A percentile compares a stretch with the other conserved stretches of the same genome.
Evolutionary conservation across 1,284 basidiomycete species (phyloP).

Genomic region (Waitea zeae): DNA sequence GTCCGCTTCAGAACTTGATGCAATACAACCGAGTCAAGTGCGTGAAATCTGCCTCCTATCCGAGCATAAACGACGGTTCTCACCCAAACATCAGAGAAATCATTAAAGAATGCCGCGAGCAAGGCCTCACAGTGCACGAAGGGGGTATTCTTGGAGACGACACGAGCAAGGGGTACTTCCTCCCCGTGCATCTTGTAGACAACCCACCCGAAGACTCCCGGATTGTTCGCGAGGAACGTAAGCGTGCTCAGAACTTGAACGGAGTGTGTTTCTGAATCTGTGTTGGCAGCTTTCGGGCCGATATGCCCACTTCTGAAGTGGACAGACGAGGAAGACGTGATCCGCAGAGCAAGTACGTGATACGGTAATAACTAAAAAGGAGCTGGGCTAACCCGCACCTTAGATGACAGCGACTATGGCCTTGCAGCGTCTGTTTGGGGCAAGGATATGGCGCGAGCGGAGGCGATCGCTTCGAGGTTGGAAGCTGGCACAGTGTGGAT

Average conservation of each 20-base stretch:
- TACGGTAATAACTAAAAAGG: no score
- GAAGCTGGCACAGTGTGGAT: constrained; percentile 76
- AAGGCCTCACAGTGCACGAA: constrained; percentile 11
- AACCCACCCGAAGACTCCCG: constrained; percentile 8
- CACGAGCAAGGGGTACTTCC: constrained; percentile 6
- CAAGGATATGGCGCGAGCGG: constrained; percentile 57
- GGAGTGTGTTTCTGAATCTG: not conserved
- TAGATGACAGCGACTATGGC: constrained; percentile 79
- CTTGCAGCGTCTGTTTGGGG: constrained; percentile 80
- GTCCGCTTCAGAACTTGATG: constrained; percentile 7
- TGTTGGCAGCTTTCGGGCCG: constrained; percentile 7
- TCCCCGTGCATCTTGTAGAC: constrained; percentile 7
- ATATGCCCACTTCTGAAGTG: constrained; percentile 7
- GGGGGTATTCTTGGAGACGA: constrained; percentile 32
- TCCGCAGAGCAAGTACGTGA: constrained; percentile 7
- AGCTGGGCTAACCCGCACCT: no score
- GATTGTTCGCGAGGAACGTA: constrained; percentile 8
- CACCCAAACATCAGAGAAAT: constrained; percentile 1
- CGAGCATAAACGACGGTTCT: not conserved
- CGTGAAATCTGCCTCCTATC: not conserved
- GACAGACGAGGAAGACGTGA: constrained; percentile 8
- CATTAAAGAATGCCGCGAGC: constrained; percentile 6
- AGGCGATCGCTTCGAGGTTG: constrained; percentile 60
- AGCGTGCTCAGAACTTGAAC: not conserved
- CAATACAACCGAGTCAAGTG: constrained; percentile 7